Base-by-base conservation (phyloP, 805 yeast genomes). In the Cyberlindnera bimundalis region DNA sequence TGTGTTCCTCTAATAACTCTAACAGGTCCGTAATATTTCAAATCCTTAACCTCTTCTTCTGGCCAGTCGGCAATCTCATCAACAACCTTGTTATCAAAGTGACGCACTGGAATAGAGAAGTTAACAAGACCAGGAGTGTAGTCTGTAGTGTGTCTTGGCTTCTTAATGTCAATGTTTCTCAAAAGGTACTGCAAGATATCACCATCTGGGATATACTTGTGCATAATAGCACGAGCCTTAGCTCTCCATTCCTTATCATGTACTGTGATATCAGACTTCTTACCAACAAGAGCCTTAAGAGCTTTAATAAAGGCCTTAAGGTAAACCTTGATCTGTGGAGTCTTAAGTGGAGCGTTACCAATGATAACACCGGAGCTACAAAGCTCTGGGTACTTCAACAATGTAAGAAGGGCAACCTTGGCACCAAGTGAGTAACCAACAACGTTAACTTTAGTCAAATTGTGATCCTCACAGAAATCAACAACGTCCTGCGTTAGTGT, bases 341-440 rank as follows among this genome's bases (percentile, higher is more conserved):
- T 44, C 31, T 37, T 33, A 8, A 55, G 46, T 18, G 80, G 80
- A 6, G 73, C 59, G 51, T 73, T 74, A 43, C 73, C 80, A 8
- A 74, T 64, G 18, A 71, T 66, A 8, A 72, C 61, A 27, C 71
- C 55, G 29, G 64, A 60, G 14, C 56, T 50, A 12, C 72, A 59
- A 25, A 60, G 41, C 4, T 64, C 66, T 2, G 76, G 76, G 33
- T 62, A 46, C 42, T 55, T 51, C 38, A 74, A 53, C 3, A 68
- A 58, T 3, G 66, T 64, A 37, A 68, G 40, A 73, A 74, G 70
- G 6, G 74, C 68, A 6, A 70, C 70, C 40, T 74, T 74, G 12
- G 76, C 79, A 5, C 80, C 80, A 68, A 74, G 66, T 23, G 75
- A 71, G 51, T 73, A 77, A 0, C 80, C 80, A 28, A 62, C 48